A percentile compares a stretch with the other conserved stretches of the same genome.
Evolutionary conservation across 495 filamentous ascomycete species (phyloP).

Genomic region (Xylaria castorea): DNA sequence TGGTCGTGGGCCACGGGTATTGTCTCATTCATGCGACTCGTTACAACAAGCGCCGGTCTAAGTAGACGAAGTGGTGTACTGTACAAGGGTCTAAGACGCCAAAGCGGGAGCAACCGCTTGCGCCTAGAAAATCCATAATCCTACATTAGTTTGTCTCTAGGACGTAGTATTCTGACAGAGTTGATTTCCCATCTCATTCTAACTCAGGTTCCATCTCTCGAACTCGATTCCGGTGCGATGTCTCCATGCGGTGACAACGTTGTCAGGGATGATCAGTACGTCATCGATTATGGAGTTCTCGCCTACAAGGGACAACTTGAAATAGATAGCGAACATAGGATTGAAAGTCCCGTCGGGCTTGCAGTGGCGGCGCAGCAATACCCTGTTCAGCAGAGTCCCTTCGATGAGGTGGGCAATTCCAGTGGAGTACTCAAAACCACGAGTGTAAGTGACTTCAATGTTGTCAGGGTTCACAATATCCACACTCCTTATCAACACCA

Average conservation of each 20-base stretch:
- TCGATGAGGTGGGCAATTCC: not conserved
- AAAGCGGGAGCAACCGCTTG: too few species aligned
- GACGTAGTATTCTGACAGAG: too few species aligned
- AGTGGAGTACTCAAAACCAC: not conserved
- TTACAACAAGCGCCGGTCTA: too few species aligned
- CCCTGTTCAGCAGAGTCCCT: not conserved
- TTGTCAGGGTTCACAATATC: not conserved
- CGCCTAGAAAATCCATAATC: too few species aligned
- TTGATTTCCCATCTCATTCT: too few species aligned
- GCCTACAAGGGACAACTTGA: not conserved
- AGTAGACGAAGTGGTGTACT: too few species aligned
- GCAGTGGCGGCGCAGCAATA: not conserved
- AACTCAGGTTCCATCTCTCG: too few species aligned
- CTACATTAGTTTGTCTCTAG: too few species aligned
- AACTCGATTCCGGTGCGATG: not conserved
- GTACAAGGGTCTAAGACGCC: too few species aligned
- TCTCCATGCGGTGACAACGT: not conserved
- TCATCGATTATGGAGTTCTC: not conserved
- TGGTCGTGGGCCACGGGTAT: too few species aligned
- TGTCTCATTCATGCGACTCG: too few species aligned
- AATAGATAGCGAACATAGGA: not conserved
- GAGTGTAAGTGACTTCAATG: not conserved
- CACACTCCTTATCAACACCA: not conserved
- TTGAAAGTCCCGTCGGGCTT: too few species aligned
- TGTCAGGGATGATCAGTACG: not conserved